These are phyloP conservation scores for Solanum tacnaense DNA, from an alignment of 257 asterid species.

Conservation along the genomic window DNA sequence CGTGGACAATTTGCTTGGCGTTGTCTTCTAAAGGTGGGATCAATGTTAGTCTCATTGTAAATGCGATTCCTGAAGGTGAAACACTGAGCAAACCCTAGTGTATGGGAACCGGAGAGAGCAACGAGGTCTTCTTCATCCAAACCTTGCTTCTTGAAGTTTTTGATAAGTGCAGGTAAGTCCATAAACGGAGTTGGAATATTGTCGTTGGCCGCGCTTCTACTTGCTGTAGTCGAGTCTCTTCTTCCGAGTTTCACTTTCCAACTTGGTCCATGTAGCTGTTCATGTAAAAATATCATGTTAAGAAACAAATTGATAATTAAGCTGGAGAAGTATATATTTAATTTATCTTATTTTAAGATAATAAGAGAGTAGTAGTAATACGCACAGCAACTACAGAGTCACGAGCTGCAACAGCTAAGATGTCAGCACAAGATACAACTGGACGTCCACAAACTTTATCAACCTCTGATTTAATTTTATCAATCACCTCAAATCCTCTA, in stretches of 20 bases:
- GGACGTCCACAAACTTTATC: slow-evolving; percentile 29
- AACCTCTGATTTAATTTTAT: slow-evolving; percentile 28
- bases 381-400: slow-evolving; percentile 34
- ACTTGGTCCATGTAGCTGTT: slow-evolving; percentile 37
- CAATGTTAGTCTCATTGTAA: no score
- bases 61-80: no score
- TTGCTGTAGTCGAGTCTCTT: slow-evolving; percentile 44
- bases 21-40: no score
- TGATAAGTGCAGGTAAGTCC: slow-evolving; percentile 21
- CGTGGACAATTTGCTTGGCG: no score
- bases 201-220: slow-evolving; percentile 13
- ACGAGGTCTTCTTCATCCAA: slow-evolving; percentile 25
- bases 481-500: slow-evolving; percentile 47
- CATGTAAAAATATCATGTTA: neutral
- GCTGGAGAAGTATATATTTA: neutral
- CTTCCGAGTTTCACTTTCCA: slow-evolving; percentile 45
- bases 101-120: slow-evolving; percentile 43
- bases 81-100: no score
- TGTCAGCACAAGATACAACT: slow-evolving; percentile 45
- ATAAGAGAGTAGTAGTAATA: neutral
- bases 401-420: slow-evolving; percentile 47
- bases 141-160: slow-evolving; percentile 22
- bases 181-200: slow-evolving; percentile 32
- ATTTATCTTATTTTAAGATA: neutral
- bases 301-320: neutral